These are phyloP conservation scores for Blastobotrys attinorum DNA, from an alignment of 805 yeast species.

Conservation along the genomic window DNA sequence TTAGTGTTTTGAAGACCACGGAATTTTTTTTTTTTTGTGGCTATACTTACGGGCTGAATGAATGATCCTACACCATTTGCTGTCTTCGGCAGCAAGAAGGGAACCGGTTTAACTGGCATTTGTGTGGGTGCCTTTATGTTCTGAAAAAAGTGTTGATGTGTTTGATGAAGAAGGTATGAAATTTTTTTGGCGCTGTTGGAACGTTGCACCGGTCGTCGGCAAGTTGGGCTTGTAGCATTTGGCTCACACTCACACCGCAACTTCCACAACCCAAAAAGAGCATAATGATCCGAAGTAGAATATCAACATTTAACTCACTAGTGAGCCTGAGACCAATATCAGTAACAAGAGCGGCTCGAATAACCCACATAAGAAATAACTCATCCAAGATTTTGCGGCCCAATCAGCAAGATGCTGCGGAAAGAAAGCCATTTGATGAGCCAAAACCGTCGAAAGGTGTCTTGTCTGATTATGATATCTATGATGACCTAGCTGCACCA, in stretches of 20 bases:
- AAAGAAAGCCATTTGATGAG: conserved; percentile 3
- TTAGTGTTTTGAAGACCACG: too few species aligned
- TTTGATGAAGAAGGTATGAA: background rate
- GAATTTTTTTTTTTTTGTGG: background rate
- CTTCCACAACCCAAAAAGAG: background rate
- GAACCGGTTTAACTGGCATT: conserved; percentile 6
- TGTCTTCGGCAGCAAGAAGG: conserved; percentile 11
- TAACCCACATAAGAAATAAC: background rate
- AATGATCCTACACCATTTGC: conserved; percentile 31
- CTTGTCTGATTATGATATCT: conserved; percentile 37
- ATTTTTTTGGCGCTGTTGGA: background rate
- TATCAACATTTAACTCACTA: too few species aligned
- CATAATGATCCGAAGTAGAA: background rate
- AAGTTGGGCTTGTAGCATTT: too few species aligned
- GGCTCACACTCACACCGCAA: background rate
- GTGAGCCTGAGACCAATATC: background rate
- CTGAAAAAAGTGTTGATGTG: too few species aligned
- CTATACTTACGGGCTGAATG: conserved; percentile 23
- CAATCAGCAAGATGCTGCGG: background rate
- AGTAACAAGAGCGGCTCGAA: background rate
- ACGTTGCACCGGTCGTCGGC: too few species aligned
- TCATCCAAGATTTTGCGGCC: conserved; percentile 3
- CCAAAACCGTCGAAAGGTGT: conserved; percentile 21
- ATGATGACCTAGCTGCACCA: conserved; percentile 38
- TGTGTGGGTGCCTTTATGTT: background rate